These are phyloP conservation scores for Aotearoamyces nothofagi DNA, from an alignment of 2,329 filamentous ascomycete species.

Conservation along the genomic window DNA sequence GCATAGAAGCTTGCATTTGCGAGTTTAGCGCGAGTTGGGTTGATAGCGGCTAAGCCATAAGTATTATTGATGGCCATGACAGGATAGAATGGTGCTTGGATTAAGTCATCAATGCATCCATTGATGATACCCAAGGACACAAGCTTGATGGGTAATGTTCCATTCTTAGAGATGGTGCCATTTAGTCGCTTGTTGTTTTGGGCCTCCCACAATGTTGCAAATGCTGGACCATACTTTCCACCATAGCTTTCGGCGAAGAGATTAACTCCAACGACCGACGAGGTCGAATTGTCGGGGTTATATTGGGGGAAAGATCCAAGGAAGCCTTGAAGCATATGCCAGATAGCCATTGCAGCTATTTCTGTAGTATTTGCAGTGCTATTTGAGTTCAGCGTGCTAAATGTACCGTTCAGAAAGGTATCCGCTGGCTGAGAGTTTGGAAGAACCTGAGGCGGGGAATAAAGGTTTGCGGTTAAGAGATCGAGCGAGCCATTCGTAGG, in stretches of 20 bases:
- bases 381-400: slow-evolving; percentile 34
- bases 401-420: slow-evolving; percentile 46
- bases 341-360: slow-evolving; percentile 37
- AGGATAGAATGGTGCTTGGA: slow-evolving; percentile 42
- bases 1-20: slow-evolving; percentile 29
- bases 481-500: slow-evolving; percentile 44
- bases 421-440: slow-evolving; percentile 16
- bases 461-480: slow-evolving; percentile 25
- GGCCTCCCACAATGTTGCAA: slow-evolving; percentile 40
- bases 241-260: slow-evolving; percentile 57
- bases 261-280: slow-evolving; percentile 37
- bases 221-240: slow-evolving; percentile 53
- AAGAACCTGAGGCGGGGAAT: slow-evolving; percentile 21
- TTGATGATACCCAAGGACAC: slow-evolving; percentile 55
- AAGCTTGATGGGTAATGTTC: slow-evolving; percentile 43
- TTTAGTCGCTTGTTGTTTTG: slow-evolving; percentile 44
- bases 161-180: slow-evolving; percentile 30
- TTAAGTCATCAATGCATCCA: slow-evolving; percentile 49
- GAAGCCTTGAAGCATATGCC: slow-evolving; percentile 44
- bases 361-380: slow-evolving; percentile 30
- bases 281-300: slow-evolving; percentile 36
- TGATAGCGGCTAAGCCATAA: slow-evolving; percentile 45
- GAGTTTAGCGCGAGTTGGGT: slow-evolving; percentile 31
- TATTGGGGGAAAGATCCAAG: slow-evolving; percentile 41
- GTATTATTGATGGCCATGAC: slow-evolving; percentile 47